Evolutionary conservation across 495 filamentous ascomycete species (phyloP), one percentile per base, ranked within the genome.

Genomic region (Penicillium subrubescens): DNA sequence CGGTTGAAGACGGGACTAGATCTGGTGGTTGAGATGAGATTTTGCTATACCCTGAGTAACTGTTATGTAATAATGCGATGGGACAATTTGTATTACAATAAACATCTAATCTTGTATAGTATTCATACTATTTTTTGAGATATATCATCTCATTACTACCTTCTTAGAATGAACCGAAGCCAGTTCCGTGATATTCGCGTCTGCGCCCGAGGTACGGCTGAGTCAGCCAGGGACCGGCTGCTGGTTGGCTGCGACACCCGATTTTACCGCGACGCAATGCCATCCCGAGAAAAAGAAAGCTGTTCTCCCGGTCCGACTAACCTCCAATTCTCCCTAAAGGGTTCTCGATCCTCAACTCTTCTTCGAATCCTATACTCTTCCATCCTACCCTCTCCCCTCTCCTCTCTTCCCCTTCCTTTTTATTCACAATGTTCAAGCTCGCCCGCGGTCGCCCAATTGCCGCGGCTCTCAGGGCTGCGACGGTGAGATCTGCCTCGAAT

Each of bases 371-470:
- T 48, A 55, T 56, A 19, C 52, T 60, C 35, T 33, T 31, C 39
- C 51, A 15, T 19, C 14, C 39, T 21, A 51, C 54, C 63, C 63
- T 61, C 60, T 67, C 66, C 64, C 59, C 66, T 74, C 67, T 58
- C 58, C 61, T 58, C 69, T 74, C 71, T 67, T 67, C 65, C 69
- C 66, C 56, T 67, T 33, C 44, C 64, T 65, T 62, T 33, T 55
- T 50, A 59, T 62, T 66, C 75, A 81, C 66, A 65, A 93, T 93
- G 90, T 92, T 90, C 79, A 91, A 87, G 79, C 82, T 93, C 70
- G 85, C 87, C 67, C 84, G 88, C 77, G 83, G 85, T 79, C 83
- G 85, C 80, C 86, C 88, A 70, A 77, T 92, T 70, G 82, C 84
- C 68, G 82, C 88, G 72, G 89, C 88, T 73, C 73, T 92, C 68